Evolutionary conservation across 2,329 filamentous ascomycete species (phyloP).

Genomic region (Mollisiaceae sp.): DNA sequence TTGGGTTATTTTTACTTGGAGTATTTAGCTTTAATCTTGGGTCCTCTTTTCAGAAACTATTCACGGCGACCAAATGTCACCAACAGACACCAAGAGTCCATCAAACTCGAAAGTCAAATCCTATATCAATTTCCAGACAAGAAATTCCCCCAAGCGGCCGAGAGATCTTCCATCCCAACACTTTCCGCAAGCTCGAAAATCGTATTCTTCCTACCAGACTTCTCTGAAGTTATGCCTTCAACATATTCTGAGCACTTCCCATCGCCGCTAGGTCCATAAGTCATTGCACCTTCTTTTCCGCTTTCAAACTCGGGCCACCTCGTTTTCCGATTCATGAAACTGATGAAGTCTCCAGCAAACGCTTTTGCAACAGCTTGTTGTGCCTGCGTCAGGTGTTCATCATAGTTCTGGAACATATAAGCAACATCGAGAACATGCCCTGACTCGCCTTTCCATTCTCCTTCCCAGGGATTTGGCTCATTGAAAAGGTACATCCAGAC

Average conservation of each 20-base stretch:
- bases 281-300: constrained; percentile 5
- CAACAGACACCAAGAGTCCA: too few species aligned
- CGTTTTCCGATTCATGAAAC: constrained; percentile 46
- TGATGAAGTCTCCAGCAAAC: constrained; percentile 47
- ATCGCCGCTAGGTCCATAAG: constrained; percentile 24
- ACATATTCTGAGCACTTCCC: constrained; percentile 15
- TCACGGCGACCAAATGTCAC: too few species aligned
- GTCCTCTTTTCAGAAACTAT: too few species aligned
- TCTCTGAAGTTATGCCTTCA: constrained; percentile 6
- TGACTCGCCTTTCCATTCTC: constrained; percentile 46
- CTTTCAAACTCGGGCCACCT: constrained; percentile 36
- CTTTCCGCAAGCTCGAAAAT: constrained; percentile 19
- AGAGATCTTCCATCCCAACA: constrained; percentile 16
- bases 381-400: constrained; percentile 44
- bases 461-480: constrained; percentile 53
- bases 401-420: constrained; percentile 53
- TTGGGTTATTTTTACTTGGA: too few species aligned
- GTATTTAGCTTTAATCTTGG: too few species aligned
- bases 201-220: constrained; percentile 18
- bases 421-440: constrained; percentile 52
- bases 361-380: constrained; percentile 42
- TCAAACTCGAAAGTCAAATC: neutral
- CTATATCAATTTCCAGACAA: constrained; percentile 15
- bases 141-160: constrained; percentile 17
- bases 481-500: constrained; percentile 52